Evolutionary conservation across 2,329 filamentous ascomycete genomes (phyloP), one percentile per base, ranked within the genome.

Genomic region (Trichoderma lentiforme): DNA sequence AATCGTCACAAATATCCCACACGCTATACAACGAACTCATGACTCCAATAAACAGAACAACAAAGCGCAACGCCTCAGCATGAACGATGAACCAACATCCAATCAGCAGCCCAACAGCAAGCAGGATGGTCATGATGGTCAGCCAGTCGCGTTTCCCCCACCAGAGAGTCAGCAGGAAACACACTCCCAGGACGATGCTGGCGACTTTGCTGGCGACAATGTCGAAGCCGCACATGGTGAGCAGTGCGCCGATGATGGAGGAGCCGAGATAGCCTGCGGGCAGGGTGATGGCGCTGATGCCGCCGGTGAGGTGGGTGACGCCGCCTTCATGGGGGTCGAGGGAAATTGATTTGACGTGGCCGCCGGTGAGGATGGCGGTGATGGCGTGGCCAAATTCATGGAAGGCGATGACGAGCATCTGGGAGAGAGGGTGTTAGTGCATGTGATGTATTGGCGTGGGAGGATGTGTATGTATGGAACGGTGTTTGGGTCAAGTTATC

Each of bases 391-490:
- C 89, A 77, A 94, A 90, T 76, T 95, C 92, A 82, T 95, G 92
- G 80, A 94, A 95, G 47, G 92, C 92, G 74, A 95, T 94, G 66
- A 93, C 91, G 24, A 95, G 86, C 92, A 94, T 94, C 90, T 92
- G 72, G 1, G 32, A 5, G 5, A 30, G n/a, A 14, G 11, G 1
- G 1, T 24, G 57, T 68, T 57, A 70, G 60, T n/a, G 60, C 28
- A 14, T 32, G 26, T 15, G 4, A 18, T 62, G 12, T 12, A 32
- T 39, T 26, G n/a, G 15, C 1, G 15, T 14, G 11, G n/a, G 3
- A 1, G 26, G 2, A 18, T 56, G 21, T 28, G 9, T 26, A 12
- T 56, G 14, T n/a, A 53, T 51, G 6, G 30, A 8, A 15, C 1
- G 11, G 15, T 34, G 6, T 9, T 18, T 18, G 3, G 12, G 1